Evolutionary conservation across 305 asterid species (phyloP).

Genomic region (Fraxinus angustifolia): DNA sequence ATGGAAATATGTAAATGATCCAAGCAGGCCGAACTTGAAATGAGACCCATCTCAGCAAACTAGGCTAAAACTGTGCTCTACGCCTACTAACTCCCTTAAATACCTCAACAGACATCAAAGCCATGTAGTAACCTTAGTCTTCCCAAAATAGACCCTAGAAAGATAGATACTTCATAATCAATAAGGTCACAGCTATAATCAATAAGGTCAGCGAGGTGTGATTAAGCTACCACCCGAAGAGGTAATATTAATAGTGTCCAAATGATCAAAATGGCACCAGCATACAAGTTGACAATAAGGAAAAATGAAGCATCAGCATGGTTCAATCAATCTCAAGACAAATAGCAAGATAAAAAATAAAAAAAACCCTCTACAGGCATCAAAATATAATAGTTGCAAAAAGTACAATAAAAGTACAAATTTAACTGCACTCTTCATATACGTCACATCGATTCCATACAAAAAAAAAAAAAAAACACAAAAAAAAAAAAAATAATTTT

Average conservation of each 20-base stretch:
- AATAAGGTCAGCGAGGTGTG: not conserved
- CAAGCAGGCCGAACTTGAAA: not conserved
- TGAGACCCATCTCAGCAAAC: not conserved
- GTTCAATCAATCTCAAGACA: not conserved
- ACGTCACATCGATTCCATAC: too few species aligned
- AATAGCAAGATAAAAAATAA: not conserved
- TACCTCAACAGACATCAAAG: not conserved
- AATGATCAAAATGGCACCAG: not conserved
- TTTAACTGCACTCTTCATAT: not conserved
- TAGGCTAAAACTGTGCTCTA: not conserved
- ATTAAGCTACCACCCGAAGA: not conserved
- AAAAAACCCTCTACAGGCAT: not conserved
- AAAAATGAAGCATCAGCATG: not conserved
- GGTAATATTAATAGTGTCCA: not conserved
- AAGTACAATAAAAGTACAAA: not conserved
- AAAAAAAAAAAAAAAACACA: too few species aligned
- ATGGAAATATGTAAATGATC: not conserved
- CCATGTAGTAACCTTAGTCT: not conserved
- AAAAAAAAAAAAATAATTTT: too few species aligned
- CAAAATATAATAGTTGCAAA: not conserved
- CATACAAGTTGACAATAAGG: not conserved
- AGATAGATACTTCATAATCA: not conserved
- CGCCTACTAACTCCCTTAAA: not conserved
- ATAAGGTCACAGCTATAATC: not conserved
- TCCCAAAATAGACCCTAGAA: not conserved